Evolutionary conservation across 371 early-diverging fungal species (phyloP).

Genomic region (Actinomortierella ambigua): DNA sequence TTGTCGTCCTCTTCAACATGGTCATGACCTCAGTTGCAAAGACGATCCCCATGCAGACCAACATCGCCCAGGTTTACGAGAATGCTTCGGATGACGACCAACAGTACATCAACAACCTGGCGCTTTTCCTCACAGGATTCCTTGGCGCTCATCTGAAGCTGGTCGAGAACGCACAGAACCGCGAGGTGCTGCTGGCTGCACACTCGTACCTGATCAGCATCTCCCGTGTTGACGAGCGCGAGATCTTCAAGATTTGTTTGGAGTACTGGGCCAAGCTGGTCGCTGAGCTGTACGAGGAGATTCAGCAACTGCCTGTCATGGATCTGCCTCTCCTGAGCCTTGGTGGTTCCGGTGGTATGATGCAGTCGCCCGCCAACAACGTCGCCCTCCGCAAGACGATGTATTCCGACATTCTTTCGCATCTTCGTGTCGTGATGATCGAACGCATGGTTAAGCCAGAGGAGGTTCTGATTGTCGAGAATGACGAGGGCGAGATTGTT

Average conservation of each 20-base stretch:
- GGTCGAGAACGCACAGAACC: conserved; percentile 66
- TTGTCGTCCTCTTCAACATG: conserved; percentile 80
- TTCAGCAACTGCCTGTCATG: conserved; percentile 61
- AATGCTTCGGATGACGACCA: conserved; percentile 86
- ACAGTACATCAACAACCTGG: conserved; percentile 87
- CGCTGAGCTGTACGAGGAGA: conserved; percentile 84
- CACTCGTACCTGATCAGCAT: conserved; percentile 91
- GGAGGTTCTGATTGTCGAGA: conserved; percentile 98
- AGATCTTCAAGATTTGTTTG: conserved; percentile 96
- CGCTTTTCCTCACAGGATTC: conserved; percentile 87
- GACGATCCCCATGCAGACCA: conserved; percentile 72
- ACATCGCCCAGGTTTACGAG: conserved; percentile 85
- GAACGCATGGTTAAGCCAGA: conserved; percentile 97
- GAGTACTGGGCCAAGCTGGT: conserved; percentile 97
- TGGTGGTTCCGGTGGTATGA: conserved; percentile 47
- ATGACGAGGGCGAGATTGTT: conserved; percentile 99
- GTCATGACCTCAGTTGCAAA: conserved; percentile 73
- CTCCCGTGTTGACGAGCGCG: conserved; percentile 92
- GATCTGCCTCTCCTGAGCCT: conserved; percentile 54
- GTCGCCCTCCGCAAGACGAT: conserved; percentile 69
- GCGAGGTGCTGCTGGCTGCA: conserved; percentile 74
- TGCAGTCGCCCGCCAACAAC: conserved; percentile 41
- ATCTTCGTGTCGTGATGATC: conserved; percentile 91
- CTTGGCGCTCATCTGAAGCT: conserved; percentile 82
- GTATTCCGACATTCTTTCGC: conserved; percentile 82